Conservation (phyloP, 805 yeast genomes). For the Saturnispora kantuleensis region DNA sequence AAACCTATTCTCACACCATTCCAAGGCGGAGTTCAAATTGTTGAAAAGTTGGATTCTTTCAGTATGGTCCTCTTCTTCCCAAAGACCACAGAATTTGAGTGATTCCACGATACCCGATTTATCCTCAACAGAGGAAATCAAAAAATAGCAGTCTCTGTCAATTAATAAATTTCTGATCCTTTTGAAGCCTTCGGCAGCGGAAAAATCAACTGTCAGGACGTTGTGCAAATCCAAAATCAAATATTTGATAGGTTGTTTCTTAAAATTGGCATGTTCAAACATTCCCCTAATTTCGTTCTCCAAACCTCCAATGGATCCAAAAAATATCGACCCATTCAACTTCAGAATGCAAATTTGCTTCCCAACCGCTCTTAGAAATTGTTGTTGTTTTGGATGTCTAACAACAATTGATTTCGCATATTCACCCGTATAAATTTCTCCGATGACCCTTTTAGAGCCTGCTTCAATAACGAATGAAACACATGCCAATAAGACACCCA, state of each 20-base stretch:
- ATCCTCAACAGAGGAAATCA: slow-evolving; percentile 68
- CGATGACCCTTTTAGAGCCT: slow-evolving; percentile 71
- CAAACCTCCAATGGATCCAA: slow-evolving; percentile 90
- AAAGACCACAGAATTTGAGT: slow-evolving; percentile 73
- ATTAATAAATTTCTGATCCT: slow-evolving; percentile 71
- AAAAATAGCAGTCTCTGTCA: slow-evolving; percentile 58
- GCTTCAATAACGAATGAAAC: slow-evolving; percentile 92
- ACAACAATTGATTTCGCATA: slow-evolving; percentile 88
- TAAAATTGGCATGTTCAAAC: slow-evolving; percentile 46
- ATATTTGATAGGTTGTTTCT: slow-evolving; percentile 59
- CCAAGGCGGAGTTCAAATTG: slow-evolving; percentile 78
- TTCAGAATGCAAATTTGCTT: slow-evolving; percentile 83
- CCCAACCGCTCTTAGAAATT: slow-evolving; percentile 76
- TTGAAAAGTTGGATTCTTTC: slow-evolving; percentile 53
- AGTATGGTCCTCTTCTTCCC: slow-evolving; percentile 41
- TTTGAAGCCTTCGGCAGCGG: slow-evolving; percentile 93
- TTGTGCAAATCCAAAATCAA: slow-evolving; percentile 77
- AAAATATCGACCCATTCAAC: slow-evolving; percentile 80
- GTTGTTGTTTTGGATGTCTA: slow-evolving; percentile 83
- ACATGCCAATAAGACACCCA: slow-evolving; percentile 86
- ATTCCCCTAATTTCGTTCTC: slow-evolving; percentile 63
- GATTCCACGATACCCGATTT: slow-evolving; percentile 60
- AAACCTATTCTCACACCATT: slow-evolving; percentile 94
- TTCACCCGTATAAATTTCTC: slow-evolving; percentile 75
- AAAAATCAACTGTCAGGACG: slow-evolving; percentile 76